Base-by-base conservation (phyloP, 2,329 filamentous ascomycete genomes). In the Verticillium zaregamsianum region DNA sequence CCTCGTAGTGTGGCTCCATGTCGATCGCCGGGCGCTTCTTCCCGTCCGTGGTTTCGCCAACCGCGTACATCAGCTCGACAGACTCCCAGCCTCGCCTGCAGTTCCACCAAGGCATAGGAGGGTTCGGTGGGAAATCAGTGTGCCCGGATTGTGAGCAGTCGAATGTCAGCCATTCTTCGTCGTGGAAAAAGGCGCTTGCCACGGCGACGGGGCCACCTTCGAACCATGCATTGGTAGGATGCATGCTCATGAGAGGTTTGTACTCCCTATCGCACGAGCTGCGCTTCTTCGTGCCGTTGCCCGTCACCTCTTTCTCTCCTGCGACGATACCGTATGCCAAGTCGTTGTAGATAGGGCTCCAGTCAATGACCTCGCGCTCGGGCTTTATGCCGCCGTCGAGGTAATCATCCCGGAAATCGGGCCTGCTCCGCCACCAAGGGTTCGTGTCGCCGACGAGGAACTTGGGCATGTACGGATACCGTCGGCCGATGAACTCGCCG, bases 241-340 rank as follows among this genome's bases (percentile, higher is more conserved):
- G 67, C 39, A 68, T 67, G 7, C 63, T 67, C 35, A 68, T 66
- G 7, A 68, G 31, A 5, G 65, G 66, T 4, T 32, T 35, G 33
- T 57, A 57, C 37, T 40, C 14, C 17, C 17, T 6, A n/a, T 55
- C 52, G 17, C 37, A 40, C 12, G 37, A 40, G 17, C 14, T 40
- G 6, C 37, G 37, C 37, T 40, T 40, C 15, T 40, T 40, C 1
- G 68, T 86, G 9, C 81, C 0, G 85, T 85, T 65, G 84, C 85
- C 81, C 82, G 82, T 0, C 76, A 84, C 65, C 84, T 82, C 2
- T 82, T 82, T 55, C 79, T 68, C 23, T 5, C 67, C 66, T 3
- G 39, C 61, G 33, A 66, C 57, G 40, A 67, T 66, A 23, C 67
- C 67, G 12, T 66, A 35, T 9, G 66, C 67, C 25, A 68, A 59